Evolutionary conservation across 208 protist genomes (phyloP).

Genomic region (Crithidia mellificae): DNA sequence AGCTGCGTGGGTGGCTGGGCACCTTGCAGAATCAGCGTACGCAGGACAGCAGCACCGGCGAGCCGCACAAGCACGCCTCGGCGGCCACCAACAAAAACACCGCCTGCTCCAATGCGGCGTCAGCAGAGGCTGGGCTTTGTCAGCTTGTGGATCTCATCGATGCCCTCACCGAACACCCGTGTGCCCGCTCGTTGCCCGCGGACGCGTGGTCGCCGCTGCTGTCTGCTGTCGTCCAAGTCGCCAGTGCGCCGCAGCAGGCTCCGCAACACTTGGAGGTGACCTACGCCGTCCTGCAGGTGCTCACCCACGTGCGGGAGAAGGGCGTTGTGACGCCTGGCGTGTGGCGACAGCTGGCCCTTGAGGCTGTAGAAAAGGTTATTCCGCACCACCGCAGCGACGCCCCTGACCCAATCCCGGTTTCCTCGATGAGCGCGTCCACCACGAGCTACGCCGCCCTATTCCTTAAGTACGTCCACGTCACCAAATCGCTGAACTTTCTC

Average conservation of each 20-base stretch:
- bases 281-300: constrained; percentile 29
- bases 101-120: background rate
- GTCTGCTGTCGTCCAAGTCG: constrained; percentile 16
- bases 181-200: constrained; percentile 23
- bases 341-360: constrained; percentile 20
- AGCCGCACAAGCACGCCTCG: background rate
- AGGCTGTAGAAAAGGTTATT: constrained; percentile 7
- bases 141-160: constrained; percentile 28
- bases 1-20: constrained; percentile 24
- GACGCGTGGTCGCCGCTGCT: constrained; percentile 35
- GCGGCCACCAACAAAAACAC: background rate
- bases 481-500: constrained; percentile 17
- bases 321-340: constrained; percentile 30
- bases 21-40: constrained; percentile 13
- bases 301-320: constrained; percentile 24
- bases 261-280: constrained; percentile 23
- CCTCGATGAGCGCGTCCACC: constrained; percentile 5
- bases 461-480: constrained; percentile 27
- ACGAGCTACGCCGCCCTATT: constrained; percentile 28
- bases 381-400: constrained; percentile 17
- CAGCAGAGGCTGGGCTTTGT: background rate
- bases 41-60: constrained; percentile 3
- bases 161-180: constrained; percentile 34
- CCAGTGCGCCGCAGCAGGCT: constrained; percentile 22
- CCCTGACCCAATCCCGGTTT: constrained; percentile 20